These are phyloP conservation scores for Podospora anserina DNA, from an alignment of 495 filamentous ascomycete genomes.

Conservation along the genomic window DNA sequence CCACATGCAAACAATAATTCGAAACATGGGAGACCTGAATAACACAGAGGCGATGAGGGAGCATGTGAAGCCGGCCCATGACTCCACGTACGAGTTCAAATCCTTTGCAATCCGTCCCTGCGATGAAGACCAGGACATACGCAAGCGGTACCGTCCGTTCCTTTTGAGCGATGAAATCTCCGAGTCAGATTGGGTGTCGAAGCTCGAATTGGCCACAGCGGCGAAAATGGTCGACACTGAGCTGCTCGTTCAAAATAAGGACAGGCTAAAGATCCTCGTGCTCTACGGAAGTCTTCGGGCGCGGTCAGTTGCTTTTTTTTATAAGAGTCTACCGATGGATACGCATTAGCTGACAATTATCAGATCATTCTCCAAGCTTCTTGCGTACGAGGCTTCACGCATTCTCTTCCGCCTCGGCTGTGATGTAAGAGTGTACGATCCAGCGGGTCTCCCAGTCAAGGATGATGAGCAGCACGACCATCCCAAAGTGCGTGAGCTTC, in stretches of 20 bases:
- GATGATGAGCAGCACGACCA: conserved; percentile 58
- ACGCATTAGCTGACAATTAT: not conserved
- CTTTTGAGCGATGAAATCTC: conserved; percentile 39
- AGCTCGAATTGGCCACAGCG: conserved; percentile 56
- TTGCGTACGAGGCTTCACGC: conserved; percentile 59
- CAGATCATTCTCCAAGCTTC: conserved; percentile 59
- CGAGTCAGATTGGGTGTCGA: conserved; percentile 52
- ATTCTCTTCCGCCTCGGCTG: conserved; percentile 66
- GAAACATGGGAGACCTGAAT: conserved; percentile 39
- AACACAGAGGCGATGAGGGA: conserved; percentile 35
- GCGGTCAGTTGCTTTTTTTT: conserved; percentile 29
- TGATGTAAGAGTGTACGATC: conserved; percentile 65
- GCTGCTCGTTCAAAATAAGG: conserved; percentile 39
- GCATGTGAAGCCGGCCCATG: conserved; percentile 12
- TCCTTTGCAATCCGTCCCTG: conserved; percentile 42
- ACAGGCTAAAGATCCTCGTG: conserved; percentile 59
- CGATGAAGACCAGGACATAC: conserved; percentile 49
- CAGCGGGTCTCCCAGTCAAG: conserved; percentile 59
- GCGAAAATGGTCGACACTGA: conserved; percentile 49
- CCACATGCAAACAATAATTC: not conserved
- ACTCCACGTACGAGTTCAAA: conserved; percentile 25
- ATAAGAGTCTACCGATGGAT: not conserved
- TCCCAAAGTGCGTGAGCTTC: conserved; percentile 63
- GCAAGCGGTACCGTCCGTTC: conserved; percentile 59
- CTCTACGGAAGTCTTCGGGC: conserved; percentile 60